Percentiles rank a stretch among this genome's conserved stretches.
Conservation (phyloP, 106 monocot species). For the Dendrobium chrysotoxum region DNA sequence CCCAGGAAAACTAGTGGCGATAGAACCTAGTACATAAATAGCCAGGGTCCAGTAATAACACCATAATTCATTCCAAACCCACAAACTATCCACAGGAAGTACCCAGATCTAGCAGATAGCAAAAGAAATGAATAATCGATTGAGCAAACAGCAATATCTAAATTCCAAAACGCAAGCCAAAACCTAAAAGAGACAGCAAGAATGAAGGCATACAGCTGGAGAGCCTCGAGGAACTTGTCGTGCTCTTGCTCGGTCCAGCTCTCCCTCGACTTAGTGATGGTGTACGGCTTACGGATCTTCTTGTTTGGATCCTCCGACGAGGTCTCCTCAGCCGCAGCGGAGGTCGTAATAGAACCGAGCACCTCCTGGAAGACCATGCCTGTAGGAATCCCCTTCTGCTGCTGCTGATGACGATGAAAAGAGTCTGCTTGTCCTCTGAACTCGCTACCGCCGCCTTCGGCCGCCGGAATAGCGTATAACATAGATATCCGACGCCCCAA, state of each 20-base stretch:
- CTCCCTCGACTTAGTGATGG: constrained; percentile 59
- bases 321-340: neutral
- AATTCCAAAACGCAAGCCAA: neutral
- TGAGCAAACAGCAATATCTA: neutral
- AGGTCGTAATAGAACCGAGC: constrained; percentile 3
- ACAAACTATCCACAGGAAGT: neutral
- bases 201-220: constrained; percentile 35
- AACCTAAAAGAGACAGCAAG: neutral
- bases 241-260: constrained; percentile 73
- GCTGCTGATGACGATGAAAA: neutral
- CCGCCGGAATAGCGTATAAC: neutral
- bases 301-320: constrained; percentile 33
- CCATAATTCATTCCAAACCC: neutral
- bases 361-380: neutral
- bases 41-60: neutral
- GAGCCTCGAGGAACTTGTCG: constrained; percentile 55
- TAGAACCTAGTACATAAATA: neutral
- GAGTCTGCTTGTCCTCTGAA: neutral
- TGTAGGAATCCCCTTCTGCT: neutral
- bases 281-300: constrained; percentile 49
- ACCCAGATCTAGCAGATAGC: neutral
- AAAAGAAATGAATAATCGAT: neutral
- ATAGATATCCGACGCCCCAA: neutral
- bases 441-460: neutral
- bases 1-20: too few species aligned